These are phyloP conservation scores for Podila epicladia DNA, from an alignment of 192 early-diverging fungal genomes.

Conservation along the genomic window DNA sequence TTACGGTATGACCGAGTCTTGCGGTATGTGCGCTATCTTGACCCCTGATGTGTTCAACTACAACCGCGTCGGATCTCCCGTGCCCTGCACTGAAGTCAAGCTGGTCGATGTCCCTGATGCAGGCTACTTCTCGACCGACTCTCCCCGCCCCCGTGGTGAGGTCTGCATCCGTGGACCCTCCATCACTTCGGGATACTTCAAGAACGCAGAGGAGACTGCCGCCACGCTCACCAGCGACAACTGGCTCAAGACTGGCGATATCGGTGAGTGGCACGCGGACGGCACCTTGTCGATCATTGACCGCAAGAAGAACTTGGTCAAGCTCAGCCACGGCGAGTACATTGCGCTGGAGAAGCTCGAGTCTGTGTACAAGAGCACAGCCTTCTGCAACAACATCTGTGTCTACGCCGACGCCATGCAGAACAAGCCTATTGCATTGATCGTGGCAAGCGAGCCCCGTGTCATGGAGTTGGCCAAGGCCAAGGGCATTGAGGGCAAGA, in stretches of 20 bases:
- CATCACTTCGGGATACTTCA: slow-evolving; percentile 80
- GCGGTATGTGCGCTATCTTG: slow-evolving; percentile 75
- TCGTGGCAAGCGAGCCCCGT: slow-evolving; percentile 67
- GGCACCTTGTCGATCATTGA: slow-evolving; percentile 86
- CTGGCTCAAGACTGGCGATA: slow-evolving; percentile 88
- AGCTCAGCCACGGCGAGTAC: slow-evolving; percentile 86
- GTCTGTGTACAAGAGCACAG: slow-evolving; percentile 78
- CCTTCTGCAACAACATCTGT: slow-evolving; percentile 76
- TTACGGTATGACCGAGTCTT: slow-evolving; percentile 85
- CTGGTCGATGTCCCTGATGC: slow-evolving; percentile 72
- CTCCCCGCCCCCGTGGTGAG: slow-evolving; percentile 75
- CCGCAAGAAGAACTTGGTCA: slow-evolving; percentile 90
- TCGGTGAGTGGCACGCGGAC: slow-evolving; percentile 78
- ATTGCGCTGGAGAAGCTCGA: slow-evolving; percentile 94
- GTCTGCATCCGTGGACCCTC: slow-evolving; percentile 81
- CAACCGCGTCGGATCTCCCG: slow-evolving; percentile 76
- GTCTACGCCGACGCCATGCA: slow-evolving; percentile 75
- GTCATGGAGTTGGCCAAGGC: slow-evolving; percentile 46
- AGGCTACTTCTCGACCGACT: slow-evolving; percentile 63
- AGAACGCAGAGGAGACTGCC: slow-evolving; percentile 64
- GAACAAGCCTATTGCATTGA: slow-evolving; percentile 74
- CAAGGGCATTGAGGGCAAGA: slow-evolving; percentile 31
- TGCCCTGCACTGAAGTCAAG: slow-evolving; percentile 77
- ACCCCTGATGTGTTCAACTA: slow-evolving; percentile 62
- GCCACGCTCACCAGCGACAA: slow-evolving; percentile 72